Evolutionary conservation across 805 yeast species (phyloP).

Genomic region (Metschnikowia baotianmanensis): DNA sequence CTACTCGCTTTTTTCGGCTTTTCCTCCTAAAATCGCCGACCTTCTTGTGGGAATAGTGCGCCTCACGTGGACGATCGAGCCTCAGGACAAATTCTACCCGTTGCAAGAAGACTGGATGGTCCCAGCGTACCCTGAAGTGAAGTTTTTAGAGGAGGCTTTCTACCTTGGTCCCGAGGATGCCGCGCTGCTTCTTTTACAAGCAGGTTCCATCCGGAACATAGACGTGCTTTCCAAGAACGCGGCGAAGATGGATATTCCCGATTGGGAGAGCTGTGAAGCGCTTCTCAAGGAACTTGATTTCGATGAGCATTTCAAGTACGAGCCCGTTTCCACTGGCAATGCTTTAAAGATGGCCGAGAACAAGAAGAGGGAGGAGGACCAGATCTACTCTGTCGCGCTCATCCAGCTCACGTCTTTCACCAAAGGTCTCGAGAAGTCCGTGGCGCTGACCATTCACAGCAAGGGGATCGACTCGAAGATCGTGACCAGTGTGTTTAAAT

Average conservation of each 20-base stretch:
- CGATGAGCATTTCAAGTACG: constrained; percentile 7
- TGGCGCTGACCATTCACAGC: neutral
- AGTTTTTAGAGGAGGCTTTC: constrained; percentile 3
- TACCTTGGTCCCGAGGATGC: constrained; percentile 1
- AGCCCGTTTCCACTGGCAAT: constrained; percentile 3
- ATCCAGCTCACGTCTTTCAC: constrained; percentile 20
- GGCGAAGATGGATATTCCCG: constrained; percentile 1
- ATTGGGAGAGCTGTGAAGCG: constrained; percentile 7
- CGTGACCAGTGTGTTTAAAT: constrained; percentile 1
- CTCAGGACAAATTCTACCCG: constrained; percentile 10
- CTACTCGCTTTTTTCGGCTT: constrained; percentile 9
- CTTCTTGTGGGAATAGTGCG: constrained; percentile 10
- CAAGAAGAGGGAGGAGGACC: constrained; percentile 3
- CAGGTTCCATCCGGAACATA: constrained; percentile 4
- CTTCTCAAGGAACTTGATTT: constrained; percentile 5
- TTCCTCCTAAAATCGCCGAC: constrained; percentile 9
- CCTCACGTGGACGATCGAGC: constrained; percentile 10
- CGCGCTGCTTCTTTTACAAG: constrained; percentile 3
- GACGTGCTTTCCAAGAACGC: constrained; percentile 4
- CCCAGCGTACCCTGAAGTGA: constrained; percentile 10
- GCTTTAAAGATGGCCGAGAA: neutral
- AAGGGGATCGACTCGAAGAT: constrained; percentile 15
- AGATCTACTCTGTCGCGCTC: constrained; percentile 13
- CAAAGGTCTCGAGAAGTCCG: neutral
- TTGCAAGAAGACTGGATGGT: constrained; percentile 14